Base-by-base conservation (phyloP, 495 filamentous ascomycete species). In the Neurospora intermedia region DNA sequence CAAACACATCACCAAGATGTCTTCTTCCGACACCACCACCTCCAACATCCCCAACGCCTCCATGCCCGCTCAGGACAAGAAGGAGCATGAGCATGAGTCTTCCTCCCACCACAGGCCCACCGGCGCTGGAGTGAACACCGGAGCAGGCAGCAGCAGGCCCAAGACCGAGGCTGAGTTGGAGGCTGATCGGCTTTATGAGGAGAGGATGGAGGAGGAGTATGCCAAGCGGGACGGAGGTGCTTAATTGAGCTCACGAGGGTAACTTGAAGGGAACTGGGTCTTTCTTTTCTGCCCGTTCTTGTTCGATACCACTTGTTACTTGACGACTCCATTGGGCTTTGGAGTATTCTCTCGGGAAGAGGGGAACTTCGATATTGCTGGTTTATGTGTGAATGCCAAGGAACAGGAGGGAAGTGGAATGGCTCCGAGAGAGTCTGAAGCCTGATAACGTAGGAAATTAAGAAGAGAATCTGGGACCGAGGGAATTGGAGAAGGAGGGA, bases 161-260 rank as follows among this genome's bases (percentile, higher is more conserved):
- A 84, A 83, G 76, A 83, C 82, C 1, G 80, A 80, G 73, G 82
- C 77, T 1, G 82, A 84, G 73, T 40, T 78, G 31, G 88, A 89
- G 77, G 89, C 88, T 3, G 89, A 91, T 73, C 83, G 83, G 35
- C 72, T 87, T 18, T 93, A 92, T 70, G 88, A 91, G 77, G 90
- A 92, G 82, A 82, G 86, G n/a, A 92, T 92, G 74, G 89, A 91
- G 83, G 91, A 92, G 48, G 90, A 93, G 80, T 92, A 93, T 78
- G 90, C 91, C n/a, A 92, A 92, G 85, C 80, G 90, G 69, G 91
- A 92, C 75, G 90, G 91, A 1, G 90, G 91, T 46, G 89, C 90
- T 40, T 93, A 76, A 79, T 41, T 31, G 27, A 31, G 27, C 90
- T 39, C 92, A 77, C 78, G 43, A 23, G 18, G 4, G 43, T 43